These are phyloP conservation scores for Tulasnella sp. DNA, from an alignment of 768 basidiomycete genomes.

Conservation along the genomic window DNA sequence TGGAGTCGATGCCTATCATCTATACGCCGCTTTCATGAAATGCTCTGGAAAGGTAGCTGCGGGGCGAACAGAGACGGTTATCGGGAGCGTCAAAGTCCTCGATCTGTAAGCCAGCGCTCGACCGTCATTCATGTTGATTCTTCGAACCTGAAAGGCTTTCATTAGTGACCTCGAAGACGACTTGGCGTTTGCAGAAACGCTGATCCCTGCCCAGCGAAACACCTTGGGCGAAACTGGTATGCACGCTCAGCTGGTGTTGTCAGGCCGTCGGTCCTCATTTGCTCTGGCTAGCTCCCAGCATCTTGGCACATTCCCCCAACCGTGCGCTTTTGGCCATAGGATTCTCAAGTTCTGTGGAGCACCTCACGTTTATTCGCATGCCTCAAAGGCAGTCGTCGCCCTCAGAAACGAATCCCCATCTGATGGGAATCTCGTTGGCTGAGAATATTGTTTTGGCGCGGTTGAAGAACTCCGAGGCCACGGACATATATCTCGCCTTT, in stretches of 20 bases:
- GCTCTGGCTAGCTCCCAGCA: not conserved
- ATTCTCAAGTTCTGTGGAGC: not conserved
- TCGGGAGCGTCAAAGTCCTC: conserved; percentile 10
- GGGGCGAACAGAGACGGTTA: not conserved
- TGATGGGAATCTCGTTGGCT: not conserved
- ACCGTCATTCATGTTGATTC: not conserved
- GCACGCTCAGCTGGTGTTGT: not conserved
- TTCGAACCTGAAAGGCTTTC: not conserved
- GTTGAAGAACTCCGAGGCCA: not conserved
- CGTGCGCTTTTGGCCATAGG: not conserved
- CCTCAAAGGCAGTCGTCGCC: not conserved
- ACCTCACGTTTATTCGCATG: not conserved
- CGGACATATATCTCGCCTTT: not conserved
- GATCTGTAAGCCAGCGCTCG: not conserved
- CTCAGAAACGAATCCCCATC: not conserved
- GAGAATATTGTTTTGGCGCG: not conserved
- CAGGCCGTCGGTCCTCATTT: not conserved
- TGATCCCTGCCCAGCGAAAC: not conserved
- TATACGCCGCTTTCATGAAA: not conserved
- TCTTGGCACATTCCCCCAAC: not conserved
- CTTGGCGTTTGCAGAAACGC: not conserved
- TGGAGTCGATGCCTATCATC: not conserved
- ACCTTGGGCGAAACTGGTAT: conserved; percentile 7
- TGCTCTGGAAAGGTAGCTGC: not conserved
- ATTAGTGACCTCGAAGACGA: conserved; percentile 18